A percentile compares a stretch with the other conserved stretches of the same genome.
phyloP scores from a whole-genome alignment of 148 eudicot species.

The Chenopodium berlandieri region DNA sequence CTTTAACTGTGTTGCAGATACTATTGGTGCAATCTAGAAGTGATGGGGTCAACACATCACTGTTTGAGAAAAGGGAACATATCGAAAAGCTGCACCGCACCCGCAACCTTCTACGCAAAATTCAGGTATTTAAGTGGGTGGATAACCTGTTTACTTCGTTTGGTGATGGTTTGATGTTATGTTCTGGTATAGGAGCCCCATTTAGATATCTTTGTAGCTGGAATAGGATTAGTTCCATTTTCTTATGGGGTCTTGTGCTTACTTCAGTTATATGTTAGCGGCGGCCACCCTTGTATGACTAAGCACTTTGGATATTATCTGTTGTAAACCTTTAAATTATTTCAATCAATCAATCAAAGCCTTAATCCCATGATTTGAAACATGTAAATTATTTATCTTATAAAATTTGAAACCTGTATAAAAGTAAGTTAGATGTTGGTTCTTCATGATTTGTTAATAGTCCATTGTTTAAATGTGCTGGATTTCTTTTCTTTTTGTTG shows the following conservation, averaged over 20 bases:
- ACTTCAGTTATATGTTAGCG: not conserved
- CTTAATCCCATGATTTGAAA: too few relatives aligned
- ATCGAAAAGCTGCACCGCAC: slow-evolving; percentile 96
- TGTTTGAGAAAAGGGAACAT: slow-evolving; percentile 91
- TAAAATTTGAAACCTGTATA: not conserved
- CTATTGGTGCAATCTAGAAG: slow-evolving; percentile 93
- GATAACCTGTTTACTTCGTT: not conserved
- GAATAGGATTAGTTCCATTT: not conserved
- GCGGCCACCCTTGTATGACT: not conserved
- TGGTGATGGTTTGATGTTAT: not conserved
- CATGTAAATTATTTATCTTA: not conserved
- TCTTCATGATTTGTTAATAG: slow-evolving; percentile 5
- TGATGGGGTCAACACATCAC: slow-evolving; percentile 94
- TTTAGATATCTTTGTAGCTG: not conserved
- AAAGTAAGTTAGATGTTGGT: not conserved
- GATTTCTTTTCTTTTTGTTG: not conserved
- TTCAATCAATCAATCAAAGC: not conserved
- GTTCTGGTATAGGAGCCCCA: not conserved
- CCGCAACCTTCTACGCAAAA: slow-evolving; percentile 91
- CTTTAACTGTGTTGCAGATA: slow-evolving; percentile 53
- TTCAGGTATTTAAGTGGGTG: slow-evolving; percentile 62
- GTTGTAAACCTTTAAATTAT: not conserved
- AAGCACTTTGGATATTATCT: not conserved
- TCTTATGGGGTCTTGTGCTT: not conserved
- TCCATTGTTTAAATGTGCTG: slow-evolving; percentile 3